phyloP scores from a whole-genome alignment of 352 stramenopile species.

The Pythium rishiriense region DNA sequence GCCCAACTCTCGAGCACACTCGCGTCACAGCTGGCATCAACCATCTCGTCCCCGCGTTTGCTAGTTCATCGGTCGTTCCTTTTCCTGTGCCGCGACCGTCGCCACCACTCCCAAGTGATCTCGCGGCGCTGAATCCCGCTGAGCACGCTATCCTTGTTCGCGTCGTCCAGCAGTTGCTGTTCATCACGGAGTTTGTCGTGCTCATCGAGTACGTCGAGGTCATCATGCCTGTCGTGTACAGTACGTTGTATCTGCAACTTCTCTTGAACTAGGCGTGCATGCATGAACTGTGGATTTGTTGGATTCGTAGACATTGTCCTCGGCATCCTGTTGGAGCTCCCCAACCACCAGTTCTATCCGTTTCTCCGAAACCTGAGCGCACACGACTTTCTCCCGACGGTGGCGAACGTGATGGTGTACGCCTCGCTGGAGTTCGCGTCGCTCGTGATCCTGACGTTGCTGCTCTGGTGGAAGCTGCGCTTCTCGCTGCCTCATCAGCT shows the following conservation, averaged over 20 bases:
- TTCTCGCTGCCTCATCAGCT: constrained; percentile 25
- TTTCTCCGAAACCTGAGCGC: constrained; percentile 18
- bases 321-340: constrained; percentile 26
- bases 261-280: background rate
- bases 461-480: constrained; percentile 26
- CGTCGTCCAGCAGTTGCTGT: constrained; percentile 24
- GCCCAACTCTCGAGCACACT: background rate
- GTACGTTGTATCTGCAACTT: constrained; percentile 11
- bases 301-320: constrained; percentile 17
- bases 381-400: constrained; percentile 4
- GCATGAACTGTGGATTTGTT: background rate
- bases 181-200: constrained; percentile 35
- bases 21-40: background rate
- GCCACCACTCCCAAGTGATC: constrained; percentile 7
- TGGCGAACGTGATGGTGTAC: constrained; percentile 20
- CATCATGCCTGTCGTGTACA: constrained; percentile 40
- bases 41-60: background rate
- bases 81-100: background rate
- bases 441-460: background rate
- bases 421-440: constrained; percentile 19
- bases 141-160: constrained; percentile 16
- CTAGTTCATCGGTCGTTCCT: background rate
- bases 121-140: background rate
- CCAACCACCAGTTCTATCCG: constrained; percentile 32
- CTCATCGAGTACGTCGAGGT: constrained; percentile 39